Percentiles rank a stretch among this genome's conserved stretches.
phyloP scores from a whole-genome alignment of 2,329 filamentous ascomycete species.

The Colletotrichum sp. region DNA sequence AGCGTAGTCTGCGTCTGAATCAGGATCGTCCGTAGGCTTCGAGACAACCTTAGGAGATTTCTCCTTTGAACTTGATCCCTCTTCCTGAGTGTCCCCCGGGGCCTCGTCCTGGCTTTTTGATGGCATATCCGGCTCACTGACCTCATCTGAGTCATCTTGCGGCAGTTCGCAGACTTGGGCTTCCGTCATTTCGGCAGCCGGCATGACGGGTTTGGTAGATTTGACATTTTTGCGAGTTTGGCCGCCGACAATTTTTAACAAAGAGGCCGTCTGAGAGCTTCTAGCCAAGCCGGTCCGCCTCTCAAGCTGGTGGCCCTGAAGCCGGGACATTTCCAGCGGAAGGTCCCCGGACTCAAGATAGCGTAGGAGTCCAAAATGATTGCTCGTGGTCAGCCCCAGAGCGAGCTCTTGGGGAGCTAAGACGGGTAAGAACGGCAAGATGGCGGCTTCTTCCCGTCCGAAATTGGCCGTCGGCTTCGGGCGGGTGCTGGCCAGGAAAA shows the following conservation, averaged over 20 bases:
- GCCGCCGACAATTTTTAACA: background rate
- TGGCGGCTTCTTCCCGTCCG: background rate
- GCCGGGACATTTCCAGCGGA: background rate
- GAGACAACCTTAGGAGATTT: background rate
- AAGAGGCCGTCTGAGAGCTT: background rate
- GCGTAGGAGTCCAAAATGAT: background rate
- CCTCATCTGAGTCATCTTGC: background rate
- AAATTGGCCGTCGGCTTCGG: background rate
- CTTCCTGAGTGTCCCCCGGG: background rate
- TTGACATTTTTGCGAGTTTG: background rate
- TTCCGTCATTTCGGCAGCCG: background rate
- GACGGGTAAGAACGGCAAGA: background rate
- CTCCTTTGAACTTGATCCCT: background rate
- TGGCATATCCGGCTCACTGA: background rate
- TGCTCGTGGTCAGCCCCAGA: background rate
- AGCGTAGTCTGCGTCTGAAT: background rate
- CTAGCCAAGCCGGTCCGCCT: background rate
- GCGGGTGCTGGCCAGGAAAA: background rate
- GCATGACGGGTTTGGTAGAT: background rate
- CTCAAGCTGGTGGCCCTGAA: background rate
- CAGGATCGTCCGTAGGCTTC: background rate
- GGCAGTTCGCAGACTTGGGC: background rate
- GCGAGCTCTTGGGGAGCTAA: background rate
- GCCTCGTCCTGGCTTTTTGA: background rate
- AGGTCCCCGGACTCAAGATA: background rate